Conservation (phyloP, 345 rosid species). For the Erodium maritimum region DNA sequence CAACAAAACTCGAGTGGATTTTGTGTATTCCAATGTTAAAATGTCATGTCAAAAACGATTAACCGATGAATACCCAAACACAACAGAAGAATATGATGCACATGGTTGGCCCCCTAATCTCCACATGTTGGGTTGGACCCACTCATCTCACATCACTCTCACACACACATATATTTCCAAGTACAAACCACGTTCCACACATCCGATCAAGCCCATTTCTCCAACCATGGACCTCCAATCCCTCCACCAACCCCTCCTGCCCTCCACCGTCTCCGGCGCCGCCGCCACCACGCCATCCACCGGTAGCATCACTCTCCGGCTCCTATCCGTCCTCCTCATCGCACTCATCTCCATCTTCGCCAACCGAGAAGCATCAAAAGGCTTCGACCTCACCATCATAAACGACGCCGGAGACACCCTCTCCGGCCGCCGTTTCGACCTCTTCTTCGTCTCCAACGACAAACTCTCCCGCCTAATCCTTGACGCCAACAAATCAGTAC, state of each 20-base stretch:
- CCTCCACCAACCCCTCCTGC: background rate
- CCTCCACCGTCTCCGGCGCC: background rate
- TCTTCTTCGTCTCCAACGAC: slow-evolving; percentile 46
- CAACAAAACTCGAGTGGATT: too few species aligned
- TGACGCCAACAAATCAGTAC: slow-evolving; percentile 24
- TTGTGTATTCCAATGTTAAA: too few species aligned
- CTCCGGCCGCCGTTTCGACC: slow-evolving; percentile 26
- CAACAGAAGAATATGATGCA: background rate
- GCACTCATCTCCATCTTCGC: slow-evolving; percentile 52
- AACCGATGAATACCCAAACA: background rate
- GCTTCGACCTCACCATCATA: slow-evolving; percentile 15
- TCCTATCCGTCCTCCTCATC: slow-evolving; percentile 19
- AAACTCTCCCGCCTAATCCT: slow-evolving; percentile 34
- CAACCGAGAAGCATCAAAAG: slow-evolving; percentile 28
- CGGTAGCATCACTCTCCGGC: slow-evolving; percentile 18
- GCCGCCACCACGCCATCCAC: background rate
- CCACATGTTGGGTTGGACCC: too few species aligned
- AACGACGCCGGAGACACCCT: slow-evolving; percentile 20
- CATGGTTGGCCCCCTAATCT: background rate
- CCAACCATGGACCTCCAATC: background rate
- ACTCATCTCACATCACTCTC: background rate
- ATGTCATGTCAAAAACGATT: background rate
- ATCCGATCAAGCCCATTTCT: background rate
- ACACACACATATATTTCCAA: too few species aligned
- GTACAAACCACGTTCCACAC: background rate